A percentile compares a stretch with the other conserved stretches of the same genome.
Conservation (phyloP, 441 rosid genomes). For the Rhodomyrtus psidioides region DNA sequence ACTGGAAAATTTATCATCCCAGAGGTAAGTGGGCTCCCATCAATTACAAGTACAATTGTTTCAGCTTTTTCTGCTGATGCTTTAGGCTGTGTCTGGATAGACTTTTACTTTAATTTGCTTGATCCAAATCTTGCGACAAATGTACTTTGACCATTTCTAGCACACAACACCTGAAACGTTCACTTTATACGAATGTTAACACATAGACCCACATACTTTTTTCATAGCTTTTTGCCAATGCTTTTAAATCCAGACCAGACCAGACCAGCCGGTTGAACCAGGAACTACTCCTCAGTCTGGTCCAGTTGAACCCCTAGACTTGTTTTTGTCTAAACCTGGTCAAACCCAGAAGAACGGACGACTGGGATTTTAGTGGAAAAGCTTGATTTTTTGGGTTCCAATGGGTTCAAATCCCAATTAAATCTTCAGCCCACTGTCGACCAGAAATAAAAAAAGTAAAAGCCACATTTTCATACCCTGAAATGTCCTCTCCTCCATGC, state of each 20-base stretch:
- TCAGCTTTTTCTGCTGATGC: neutral
- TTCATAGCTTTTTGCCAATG: neutral
- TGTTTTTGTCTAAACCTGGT: neutral
- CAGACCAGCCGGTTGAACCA: neutral
- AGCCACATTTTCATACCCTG: neutral
- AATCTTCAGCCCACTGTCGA: neutral
- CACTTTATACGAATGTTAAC: neutral
- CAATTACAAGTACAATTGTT: neutral
- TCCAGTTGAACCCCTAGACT: neutral
- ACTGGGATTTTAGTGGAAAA: neutral
- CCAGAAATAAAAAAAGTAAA: neutral
- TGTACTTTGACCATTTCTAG: neutral
- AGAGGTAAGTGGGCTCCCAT: neutral
- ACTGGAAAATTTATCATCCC: slow-evolving; percentile 5
- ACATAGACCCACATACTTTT: neutral
- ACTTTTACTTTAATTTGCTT: neutral
- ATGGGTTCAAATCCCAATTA: neutral
- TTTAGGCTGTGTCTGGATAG: neutral
- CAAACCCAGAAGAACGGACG: neutral
- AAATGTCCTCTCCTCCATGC: neutral
- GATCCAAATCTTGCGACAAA: neutral
- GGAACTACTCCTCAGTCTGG: neutral
- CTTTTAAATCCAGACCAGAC: neutral
- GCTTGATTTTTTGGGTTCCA: neutral
- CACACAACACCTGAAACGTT: neutral